A percentile compares a stretch with the other conserved stretches of the same genome.
Evolutionary conservation across 768 basidiomycete genomes (phyloP).

Genomic region (Hirschioporus abietinus): DNA sequence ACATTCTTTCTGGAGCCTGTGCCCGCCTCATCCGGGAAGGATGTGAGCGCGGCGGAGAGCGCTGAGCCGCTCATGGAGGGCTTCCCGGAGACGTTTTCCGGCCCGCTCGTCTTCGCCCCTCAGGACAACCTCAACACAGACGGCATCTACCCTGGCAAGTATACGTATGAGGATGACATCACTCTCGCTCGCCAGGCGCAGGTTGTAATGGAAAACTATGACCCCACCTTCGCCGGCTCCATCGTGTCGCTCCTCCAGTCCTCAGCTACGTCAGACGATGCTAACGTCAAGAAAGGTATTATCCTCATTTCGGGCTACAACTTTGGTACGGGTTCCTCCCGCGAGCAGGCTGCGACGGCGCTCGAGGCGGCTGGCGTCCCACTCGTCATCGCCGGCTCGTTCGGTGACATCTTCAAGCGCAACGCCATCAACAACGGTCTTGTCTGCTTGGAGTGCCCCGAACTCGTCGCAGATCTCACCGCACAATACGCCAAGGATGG

Average conservation of each 20-base stretch:
- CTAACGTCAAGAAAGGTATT: constrained; percentile 48
- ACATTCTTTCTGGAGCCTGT: constrained; percentile 48
- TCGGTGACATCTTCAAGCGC: constrained; percentile 98
- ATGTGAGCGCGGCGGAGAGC: constrained; percentile 23
- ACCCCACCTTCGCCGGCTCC: constrained; percentile 73
- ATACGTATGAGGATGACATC: constrained; percentile 99
- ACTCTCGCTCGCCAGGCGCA: constrained; percentile 91
- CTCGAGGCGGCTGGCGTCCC: constrained; percentile 92
- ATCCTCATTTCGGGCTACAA: constrained; percentile 93
- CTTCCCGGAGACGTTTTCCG: constrained; percentile 80
- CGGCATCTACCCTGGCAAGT: constrained; percentile 97
- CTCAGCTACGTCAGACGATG: constrained; percentile 15
- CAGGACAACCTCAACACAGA: constrained; percentile 99
- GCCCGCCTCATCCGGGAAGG: constrained; percentile 22
- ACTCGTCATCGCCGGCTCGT: constrained; percentile 93
- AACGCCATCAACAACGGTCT: constrained; percentile 99
- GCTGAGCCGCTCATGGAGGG: constrained; percentile 68
- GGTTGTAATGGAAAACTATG: constrained; percentile 99
- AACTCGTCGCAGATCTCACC: constrained; percentile 83
- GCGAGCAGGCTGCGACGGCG: constrained; percentile 98
- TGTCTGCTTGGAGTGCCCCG: constrained; percentile 90
- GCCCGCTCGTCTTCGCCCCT: constrained; percentile 85
- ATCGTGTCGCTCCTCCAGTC: constrained; percentile 46
- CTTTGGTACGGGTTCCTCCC: constrained; percentile 97
- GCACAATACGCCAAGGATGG: constrained; percentile 66